These are phyloP conservation scores for Zygnema circumcarinatum DNA, from an alignment of 139 green algal genomes.

Conservation along the genomic window DNA sequence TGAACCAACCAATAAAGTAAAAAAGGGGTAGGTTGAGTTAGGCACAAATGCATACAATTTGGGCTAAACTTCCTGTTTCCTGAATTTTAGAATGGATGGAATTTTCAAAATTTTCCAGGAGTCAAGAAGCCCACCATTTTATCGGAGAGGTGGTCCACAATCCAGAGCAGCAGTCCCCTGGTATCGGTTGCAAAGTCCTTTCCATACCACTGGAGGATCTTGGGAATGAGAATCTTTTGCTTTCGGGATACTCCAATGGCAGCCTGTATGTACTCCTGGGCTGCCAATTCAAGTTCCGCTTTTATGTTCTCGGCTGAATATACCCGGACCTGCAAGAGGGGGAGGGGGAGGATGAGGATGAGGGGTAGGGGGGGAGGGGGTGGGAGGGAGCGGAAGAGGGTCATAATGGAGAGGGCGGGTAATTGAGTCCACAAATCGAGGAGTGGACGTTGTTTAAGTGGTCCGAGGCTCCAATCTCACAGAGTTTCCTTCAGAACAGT, in stretches of 20 bases:
- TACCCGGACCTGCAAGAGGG: slow-evolving; percentile 30
- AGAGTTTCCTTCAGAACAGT: too few relatives aligned
- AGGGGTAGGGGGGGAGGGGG: not conserved
- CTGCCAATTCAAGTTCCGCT: slow-evolving; percentile 5
- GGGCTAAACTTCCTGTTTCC: too few relatives aligned
- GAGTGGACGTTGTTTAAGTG: too few relatives aligned
- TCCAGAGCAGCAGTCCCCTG: not conserved
- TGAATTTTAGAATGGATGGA: too few relatives aligned
- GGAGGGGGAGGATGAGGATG: not conserved
- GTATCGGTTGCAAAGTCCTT: slow-evolving; percentile 31
- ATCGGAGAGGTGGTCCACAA: slow-evolving; percentile 6
- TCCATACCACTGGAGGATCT: slow-evolving; percentile 34
- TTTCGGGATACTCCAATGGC: not conserved
- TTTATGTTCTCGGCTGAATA: slow-evolving; percentile 3
- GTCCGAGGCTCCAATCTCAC: too few relatives aligned
- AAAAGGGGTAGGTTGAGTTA: too few relatives aligned
- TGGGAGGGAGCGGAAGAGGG: not conserved
- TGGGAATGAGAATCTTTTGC: slow-evolving; percentile 27
- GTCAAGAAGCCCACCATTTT: too few relatives aligned
- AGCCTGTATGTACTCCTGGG: slow-evolving; percentile 12
- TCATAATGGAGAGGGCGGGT: not conserved
- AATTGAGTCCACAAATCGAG: too few relatives aligned
- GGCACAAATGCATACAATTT: too few relatives aligned
- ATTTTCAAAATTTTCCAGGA: too few relatives aligned
- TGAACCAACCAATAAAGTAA: too few relatives aligned